These are phyloP conservation scores for Cruciata laevipes DNA, from an alignment of 257 asterid genomes.

Conservation along the genomic window DNA sequence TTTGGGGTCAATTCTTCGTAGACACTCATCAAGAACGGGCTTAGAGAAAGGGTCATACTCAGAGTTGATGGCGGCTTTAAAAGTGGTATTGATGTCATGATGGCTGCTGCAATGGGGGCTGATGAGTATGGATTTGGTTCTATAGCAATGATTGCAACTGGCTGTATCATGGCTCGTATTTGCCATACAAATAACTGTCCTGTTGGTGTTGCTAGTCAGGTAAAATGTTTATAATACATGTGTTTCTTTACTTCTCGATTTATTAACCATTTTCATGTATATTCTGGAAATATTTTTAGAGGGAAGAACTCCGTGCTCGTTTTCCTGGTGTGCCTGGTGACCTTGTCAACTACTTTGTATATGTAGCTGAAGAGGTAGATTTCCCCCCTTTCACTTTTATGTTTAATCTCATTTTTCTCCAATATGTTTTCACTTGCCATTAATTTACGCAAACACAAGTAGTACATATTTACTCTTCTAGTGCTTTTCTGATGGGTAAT, in stretches of 20 bases:
- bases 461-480: background rate
- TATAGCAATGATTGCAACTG: conserved; percentile 98
- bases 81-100: conserved; percentile 90
- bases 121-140: conserved; percentile 99
- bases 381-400: background rate
- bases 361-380: conserved; percentile 94
- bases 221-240: conserved; percentile 15
- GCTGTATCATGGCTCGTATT: conserved; percentile 98
- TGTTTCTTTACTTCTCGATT: background rate
- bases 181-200: conserved; percentile 99
- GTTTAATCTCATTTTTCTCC: background rate
- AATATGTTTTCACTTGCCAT: background rate
- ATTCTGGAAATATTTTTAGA: conserved; percentile 31
- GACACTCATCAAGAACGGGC: conserved; percentile 89
- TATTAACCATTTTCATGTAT: background rate
- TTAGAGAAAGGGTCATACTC: conserved; percentile 95
- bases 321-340: conserved; percentile 99
- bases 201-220: conserved; percentile 99
- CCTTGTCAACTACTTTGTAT: conserved; percentile 85
- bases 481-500: background rate
- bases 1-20: conserved; percentile 23
- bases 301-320: conserved; percentile 98
- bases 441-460: background rate
- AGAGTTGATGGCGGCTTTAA: conserved; percentile 99
- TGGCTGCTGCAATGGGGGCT: conserved; percentile 98